Evolutionary conservation across 805 yeast genomes (phyloP).

Genomic region (Ogataea thermomethanolica): DNA sequence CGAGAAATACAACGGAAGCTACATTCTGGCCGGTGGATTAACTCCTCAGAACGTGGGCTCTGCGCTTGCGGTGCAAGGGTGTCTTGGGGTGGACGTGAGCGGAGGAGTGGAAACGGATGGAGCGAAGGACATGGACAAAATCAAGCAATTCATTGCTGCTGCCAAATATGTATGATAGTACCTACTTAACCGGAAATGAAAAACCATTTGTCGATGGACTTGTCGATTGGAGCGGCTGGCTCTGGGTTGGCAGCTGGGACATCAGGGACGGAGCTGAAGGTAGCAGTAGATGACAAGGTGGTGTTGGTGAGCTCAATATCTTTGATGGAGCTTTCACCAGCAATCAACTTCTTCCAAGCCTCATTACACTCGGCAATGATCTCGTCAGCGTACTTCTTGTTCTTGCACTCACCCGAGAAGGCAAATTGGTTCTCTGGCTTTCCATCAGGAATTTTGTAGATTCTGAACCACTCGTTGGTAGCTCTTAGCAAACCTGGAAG

Average conservation of each 20-base stretch:
- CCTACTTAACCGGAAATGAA: constrained; percentile 70
- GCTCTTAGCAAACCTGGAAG: constrained; percentile 92
- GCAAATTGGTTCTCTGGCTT: constrained; percentile 96
- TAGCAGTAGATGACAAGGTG: constrained; percentile 56
- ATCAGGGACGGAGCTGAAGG: constrained; percentile 46
- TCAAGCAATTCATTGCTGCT: constrained; percentile 51
- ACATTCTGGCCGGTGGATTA: constrained; percentile 86
- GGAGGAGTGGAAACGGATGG: constrained; percentile 91
- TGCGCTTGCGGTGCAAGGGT: constrained; percentile 53
- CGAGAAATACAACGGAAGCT: constrained; percentile 33
- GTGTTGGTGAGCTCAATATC: constrained; percentile 77
- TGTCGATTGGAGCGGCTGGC: constrained; percentile 92
- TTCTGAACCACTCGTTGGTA: constrained; percentile 97
- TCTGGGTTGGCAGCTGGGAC: constrained; percentile 69
- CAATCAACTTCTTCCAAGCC: constrained; percentile 77
- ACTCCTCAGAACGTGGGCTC: constrained; percentile 63
- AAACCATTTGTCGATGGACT: constrained; percentile 97
- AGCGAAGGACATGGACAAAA: constrained; percentile 63
- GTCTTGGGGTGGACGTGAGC: constrained; percentile 90
- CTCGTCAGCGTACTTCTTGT: constrained; percentile 81
- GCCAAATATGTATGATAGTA: constrained; percentile 33
- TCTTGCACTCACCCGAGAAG: constrained; percentile 90
- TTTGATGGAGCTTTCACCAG: constrained; percentile 58
- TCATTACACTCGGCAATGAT: constrained; percentile 77
- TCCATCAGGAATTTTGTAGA: constrained; percentile 97